These are phyloP conservation scores for Neurospora hispaniola DNA, from an alignment of 495 filamentous ascomycete species.

Conservation along the genomic window DNA sequence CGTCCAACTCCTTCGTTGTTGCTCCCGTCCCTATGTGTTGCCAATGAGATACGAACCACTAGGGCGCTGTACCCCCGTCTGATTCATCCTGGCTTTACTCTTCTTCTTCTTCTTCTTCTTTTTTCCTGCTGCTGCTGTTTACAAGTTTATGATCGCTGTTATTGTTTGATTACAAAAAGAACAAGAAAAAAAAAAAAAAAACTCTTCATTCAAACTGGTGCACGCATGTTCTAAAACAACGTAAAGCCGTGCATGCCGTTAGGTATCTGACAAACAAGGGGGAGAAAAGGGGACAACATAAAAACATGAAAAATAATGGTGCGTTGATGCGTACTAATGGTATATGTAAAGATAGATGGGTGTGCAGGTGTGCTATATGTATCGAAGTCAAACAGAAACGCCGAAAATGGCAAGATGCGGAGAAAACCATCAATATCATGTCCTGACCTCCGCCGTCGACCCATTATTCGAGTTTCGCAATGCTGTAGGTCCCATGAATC, in stretches of 20 bases:
- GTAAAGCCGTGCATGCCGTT: background rate
- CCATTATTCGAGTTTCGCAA: constrained; percentile 13
- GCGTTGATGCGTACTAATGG: background rate
- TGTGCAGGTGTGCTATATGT: background rate
- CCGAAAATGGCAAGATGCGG: background rate
- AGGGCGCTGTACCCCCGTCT: background rate
- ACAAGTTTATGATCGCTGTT: background rate
- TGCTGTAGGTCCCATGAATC: constrained; percentile 26
- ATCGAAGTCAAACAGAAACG: background rate
- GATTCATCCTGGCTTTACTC: background rate
- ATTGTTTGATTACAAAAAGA: background rate
- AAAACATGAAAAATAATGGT: background rate
- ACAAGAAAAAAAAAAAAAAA: background rate
- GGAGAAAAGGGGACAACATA: background rate
- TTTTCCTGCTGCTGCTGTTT: background rate
- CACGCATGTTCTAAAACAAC: background rate
- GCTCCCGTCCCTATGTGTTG: background rate
- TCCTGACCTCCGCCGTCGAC: constrained; percentile 9
- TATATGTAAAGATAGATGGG: background rate
- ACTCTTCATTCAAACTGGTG: background rate
- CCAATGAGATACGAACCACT: background rate
- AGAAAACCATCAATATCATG: background rate
- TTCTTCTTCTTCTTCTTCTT: background rate
- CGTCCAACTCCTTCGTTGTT: background rate
- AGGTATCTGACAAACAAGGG: background rate